Evolutionary conservation across 2,329 filamentous ascomycete genomes (phyloP), one percentile per base, ranked within the genome.

Genomic region (Aspergillus pseudotamarii): DNA sequence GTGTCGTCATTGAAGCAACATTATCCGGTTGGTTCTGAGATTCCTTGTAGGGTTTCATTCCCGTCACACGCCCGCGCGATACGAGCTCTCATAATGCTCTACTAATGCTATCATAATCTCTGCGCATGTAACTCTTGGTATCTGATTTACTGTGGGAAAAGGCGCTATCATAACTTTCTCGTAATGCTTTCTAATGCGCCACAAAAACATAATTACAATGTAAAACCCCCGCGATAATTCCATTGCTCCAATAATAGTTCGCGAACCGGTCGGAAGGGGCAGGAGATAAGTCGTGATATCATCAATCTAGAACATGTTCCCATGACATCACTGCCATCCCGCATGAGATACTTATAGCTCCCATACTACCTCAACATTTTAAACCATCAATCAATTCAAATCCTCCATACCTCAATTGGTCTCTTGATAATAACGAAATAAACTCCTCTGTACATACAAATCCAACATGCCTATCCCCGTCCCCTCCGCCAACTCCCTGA

Each of bases 391-490:
- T 8, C 16, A 48, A 28, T 4, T 48, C 3, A 23, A 48, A 19
- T 14, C 23, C 23, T 28, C 8, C 21, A 14, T 14, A 26, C 21
- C 12, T 26, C 45, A 48, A 38, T 45, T 41, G n/a, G 10, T n/a
- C 38, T 41, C 38, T n/a, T 5, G 11, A 36, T 1, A 5, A 36
- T 12, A 36, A 36, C 11, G 1, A 16, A 45, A 10, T 21, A n/a
- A n/a, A 19, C 1, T 9, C n/a, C n/a, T 4, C 21, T 16, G n/a
- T 28, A 48, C 14, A 26, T 48, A 26, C 23, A n/a, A 12, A 12
- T 12, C 14, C 67, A 75, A 48, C 57, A 80, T 80, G 78, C 78
- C 78, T 58, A 76, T 80, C 62, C 66, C 69, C 60, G 68, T 80
- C 60, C 78, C 77, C 67, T 46, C 72, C 54, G 67, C 75, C 67